These are phyloP conservation scores for Trypanosoma vivax DNA, from an alignment of 208 protist species.

Conservation along the genomic window DNA sequence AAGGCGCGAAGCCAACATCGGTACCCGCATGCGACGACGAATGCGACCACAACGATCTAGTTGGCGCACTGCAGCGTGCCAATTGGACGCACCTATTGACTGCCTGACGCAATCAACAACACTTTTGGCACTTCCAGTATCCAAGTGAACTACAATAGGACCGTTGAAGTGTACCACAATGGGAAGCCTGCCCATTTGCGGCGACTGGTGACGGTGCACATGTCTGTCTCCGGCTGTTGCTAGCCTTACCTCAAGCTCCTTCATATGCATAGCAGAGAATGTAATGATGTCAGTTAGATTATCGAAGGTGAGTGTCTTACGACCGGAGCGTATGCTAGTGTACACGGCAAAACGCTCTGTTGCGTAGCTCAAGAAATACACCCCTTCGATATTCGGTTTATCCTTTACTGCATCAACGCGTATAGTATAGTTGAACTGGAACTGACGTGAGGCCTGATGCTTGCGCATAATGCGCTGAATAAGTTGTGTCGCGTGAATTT, in stretches of 20 bases:
- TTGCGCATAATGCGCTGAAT: slow-evolving; percentile 57
- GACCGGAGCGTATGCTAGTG: slow-evolving; percentile 58
- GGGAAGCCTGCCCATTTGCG: background rate
- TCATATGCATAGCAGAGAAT: slow-evolving; percentile 15
- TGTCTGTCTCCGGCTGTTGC: background rate
- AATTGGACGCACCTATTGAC: slow-evolving; percentile 22
- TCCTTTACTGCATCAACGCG: slow-evolving; percentile 45
- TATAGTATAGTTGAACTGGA: slow-evolving; percentile 76
- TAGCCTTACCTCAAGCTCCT: slow-evolving; percentile 31
- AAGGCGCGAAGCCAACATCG: slow-evolving; percentile 67
- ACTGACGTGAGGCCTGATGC: slow-evolving; percentile 31
- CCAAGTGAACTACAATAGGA: slow-evolving; percentile 41
- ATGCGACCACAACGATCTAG: slow-evolving; percentile 59
- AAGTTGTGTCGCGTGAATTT: slow-evolving; percentile 22
- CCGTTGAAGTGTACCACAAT: slow-evolving; percentile 26
- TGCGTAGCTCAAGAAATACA: slow-evolving; percentile 54
- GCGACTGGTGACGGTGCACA: background rate
- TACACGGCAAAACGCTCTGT: slow-evolving; percentile 44
- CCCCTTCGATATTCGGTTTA: slow-evolving; percentile 48
- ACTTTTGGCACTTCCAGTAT: slow-evolving; percentile 41
- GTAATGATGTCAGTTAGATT: slow-evolving; percentile 23
- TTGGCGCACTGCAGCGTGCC: slow-evolving; percentile 46
- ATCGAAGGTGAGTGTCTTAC: slow-evolving; percentile 70
- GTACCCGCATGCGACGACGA: slow-evolving; percentile 68
- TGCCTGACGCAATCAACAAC: slow-evolving; percentile 36